phyloP scores from a whole-genome alignment of 73 alveolate genomes.

The Paramecium bursaria region DNA sequence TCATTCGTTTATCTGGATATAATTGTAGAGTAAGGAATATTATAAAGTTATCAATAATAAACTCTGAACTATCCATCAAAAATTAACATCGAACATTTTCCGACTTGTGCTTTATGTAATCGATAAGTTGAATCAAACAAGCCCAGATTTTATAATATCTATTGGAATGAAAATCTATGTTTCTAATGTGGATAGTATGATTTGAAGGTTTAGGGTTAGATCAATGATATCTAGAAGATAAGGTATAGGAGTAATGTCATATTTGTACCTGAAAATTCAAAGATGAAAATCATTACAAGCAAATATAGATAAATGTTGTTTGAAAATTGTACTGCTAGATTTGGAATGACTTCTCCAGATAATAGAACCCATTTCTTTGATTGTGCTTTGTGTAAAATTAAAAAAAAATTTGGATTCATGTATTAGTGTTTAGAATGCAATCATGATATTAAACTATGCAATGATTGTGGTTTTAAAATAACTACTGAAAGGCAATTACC shows the following conservation, averaged over 20 bases:
- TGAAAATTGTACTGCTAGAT: no score
- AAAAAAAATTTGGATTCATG: no score
- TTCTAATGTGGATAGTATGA: neutral
- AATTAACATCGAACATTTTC: neutral
- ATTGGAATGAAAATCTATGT: slow-evolving; percentile 36
- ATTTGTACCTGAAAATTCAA: no score
- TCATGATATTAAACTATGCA: no score
- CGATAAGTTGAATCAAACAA: neutral
- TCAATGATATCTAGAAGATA: slow-evolving; percentile 4
- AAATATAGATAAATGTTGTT: no score
- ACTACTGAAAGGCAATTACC: no score
- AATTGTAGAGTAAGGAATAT: slow-evolving; percentile 16
- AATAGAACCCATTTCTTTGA: no score
- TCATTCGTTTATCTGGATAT: neutral
- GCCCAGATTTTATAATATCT: neutral
- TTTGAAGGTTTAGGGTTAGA: neutral
- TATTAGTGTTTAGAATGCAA: no score
- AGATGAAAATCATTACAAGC: no score
- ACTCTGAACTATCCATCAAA: neutral
- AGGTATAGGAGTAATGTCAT: slow-evolving; percentile 26
- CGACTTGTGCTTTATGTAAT: slow-evolving; percentile 24
- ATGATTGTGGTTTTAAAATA: no score
- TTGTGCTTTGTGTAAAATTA: no score
- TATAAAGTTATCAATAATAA: neutral
- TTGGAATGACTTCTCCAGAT: no score